These are phyloP conservation scores for Mucor mucedo DNA, from an alignment of 371 early-diverging fungal species.

Conservation along the genomic window DNA sequence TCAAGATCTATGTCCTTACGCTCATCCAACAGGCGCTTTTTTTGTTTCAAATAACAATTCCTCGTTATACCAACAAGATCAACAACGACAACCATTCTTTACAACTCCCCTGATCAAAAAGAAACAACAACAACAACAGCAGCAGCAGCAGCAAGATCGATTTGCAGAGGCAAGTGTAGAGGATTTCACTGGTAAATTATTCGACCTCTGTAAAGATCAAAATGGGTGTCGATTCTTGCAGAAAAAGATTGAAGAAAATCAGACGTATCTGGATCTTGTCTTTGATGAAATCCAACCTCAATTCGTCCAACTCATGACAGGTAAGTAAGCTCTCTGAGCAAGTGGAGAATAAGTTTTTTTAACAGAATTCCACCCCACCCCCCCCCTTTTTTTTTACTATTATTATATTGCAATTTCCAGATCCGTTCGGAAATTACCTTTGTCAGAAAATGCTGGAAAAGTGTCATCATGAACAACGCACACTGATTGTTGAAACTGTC, in stretches of 20 bases:
- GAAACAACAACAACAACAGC: not conserved
- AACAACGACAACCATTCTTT: not conserved
- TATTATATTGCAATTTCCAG: constrained; percentile 39
- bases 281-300: constrained; percentile 77
- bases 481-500: constrained; percentile 71
- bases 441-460: constrained; percentile 89
- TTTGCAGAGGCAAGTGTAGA: constrained; percentile 70
- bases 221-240: constrained; percentile 91
- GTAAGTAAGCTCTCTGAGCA: constrained; percentile 25
- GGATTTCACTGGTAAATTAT: constrained; percentile 74
- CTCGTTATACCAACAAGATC: not conserved
- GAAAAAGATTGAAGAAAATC: constrained; percentile 70
- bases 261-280: constrained; percentile 56
- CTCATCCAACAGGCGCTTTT: constrained; percentile 3
- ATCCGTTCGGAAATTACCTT: constrained; percentile 93
- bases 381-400: too few species aligned
- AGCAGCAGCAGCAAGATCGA: constrained; percentile 25
- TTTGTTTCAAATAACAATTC: not conserved
- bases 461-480: constrained; percentile 77
- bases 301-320: constrained; percentile 83
- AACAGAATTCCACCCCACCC: too few species aligned
- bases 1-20: constrained; percentile 10
- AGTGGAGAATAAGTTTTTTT: too few species aligned
- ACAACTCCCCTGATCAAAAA: not conserved
- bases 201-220: constrained; percentile 86